These are phyloP conservation scores for Saccharomyces paradoxus DNA, from an alignment of 805 yeast genomes.

Conservation along the genomic window DNA sequence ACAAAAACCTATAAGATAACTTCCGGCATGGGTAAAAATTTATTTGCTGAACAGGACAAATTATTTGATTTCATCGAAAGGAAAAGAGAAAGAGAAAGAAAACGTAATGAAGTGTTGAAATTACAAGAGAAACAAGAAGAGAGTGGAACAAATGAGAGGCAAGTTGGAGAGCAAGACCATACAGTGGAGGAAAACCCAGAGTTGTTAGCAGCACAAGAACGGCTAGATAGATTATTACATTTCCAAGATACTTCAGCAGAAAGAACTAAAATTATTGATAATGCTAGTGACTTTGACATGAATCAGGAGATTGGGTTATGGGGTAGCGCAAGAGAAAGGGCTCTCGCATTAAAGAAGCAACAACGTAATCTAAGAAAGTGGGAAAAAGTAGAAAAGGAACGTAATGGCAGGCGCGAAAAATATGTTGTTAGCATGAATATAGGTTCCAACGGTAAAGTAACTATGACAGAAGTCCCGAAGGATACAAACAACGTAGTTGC, in stretches of 20 bases:
- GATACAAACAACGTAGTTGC: slow-evolving; percentile 18
- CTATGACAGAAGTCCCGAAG: slow-evolving; percentile 42
- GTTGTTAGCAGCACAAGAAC: slow-evolving; percentile 57
- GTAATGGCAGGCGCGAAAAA: slow-evolving; percentile 62
- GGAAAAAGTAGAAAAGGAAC: slow-evolving; percentile 48
- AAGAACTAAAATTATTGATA: slow-evolving; percentile 86
- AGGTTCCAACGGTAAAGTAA: slow-evolving; percentile 67
- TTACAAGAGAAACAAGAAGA: slow-evolving; percentile 23
- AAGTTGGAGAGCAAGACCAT: slow-evolving; percentile 33
- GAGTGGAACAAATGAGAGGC: slow-evolving; percentile 29
- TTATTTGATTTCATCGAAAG: slow-evolving; percentile 54
- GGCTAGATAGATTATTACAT: slow-evolving; percentile 63
- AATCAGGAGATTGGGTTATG: slow-evolving; percentile 57
- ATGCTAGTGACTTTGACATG: slow-evolving; percentile 68
- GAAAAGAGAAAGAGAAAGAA: slow-evolving; percentile 32
- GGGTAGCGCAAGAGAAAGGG: slow-evolving; percentile 80
- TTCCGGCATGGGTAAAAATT: slow-evolving; percentile 54
- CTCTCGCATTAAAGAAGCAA: slow-evolving; percentile 76
- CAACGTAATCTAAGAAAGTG: slow-evolving; percentile 63
- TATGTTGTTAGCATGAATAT: slow-evolving; percentile 71
- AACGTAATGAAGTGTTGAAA: slow-evolving; percentile 27
- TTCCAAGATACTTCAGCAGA: slow-evolving; percentile 85
- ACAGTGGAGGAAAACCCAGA: slow-evolving; percentile 46
- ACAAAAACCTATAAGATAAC: slow-evolving; percentile 42
- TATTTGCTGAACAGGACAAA: slow-evolving; percentile 61